Conservation (phyloP, 495 filamentous ascomycete genomes). For the Penicillium chermesinum region DNA sequence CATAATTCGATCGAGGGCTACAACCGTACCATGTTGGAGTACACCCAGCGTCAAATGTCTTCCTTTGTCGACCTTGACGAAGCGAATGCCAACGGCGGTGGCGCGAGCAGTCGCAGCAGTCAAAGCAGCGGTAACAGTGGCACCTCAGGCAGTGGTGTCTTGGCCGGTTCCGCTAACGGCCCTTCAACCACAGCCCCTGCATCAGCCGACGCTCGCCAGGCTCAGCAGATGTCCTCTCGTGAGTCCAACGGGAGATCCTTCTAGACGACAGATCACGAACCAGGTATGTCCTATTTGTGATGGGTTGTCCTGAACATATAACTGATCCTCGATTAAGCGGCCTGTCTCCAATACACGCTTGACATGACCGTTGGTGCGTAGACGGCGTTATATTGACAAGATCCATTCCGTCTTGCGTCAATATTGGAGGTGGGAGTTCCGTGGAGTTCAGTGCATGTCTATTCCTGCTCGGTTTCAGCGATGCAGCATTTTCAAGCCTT, state of each 20-base stretch:
- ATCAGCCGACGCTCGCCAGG: constrained; percentile 5
- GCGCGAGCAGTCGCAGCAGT: constrained; percentile 29
- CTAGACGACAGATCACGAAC: too few relatives aligned
- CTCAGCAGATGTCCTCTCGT: neutral
- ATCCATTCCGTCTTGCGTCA: neutral
- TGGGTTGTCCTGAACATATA: too few relatives aligned
- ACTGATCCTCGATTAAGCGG: neutral
- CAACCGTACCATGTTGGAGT: constrained; percentile 42
- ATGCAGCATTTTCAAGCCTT: constrained; percentile 13
- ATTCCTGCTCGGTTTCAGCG: constrained; percentile 16
- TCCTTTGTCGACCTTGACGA: constrained; percentile 33
- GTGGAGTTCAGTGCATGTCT: constrained; percentile 15
- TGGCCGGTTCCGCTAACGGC: constrained; percentile 18
- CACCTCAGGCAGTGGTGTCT: constrained; percentile 13
- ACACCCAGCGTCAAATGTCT: constrained; percentile 43
- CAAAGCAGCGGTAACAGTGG: constrained; percentile 31
- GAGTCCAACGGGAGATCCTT: neutral
- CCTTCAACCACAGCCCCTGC: constrained; percentile 11
- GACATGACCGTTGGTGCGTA: constrained; percentile 9
- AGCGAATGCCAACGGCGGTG: constrained; percentile 7
- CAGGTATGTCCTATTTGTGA: too few relatives aligned
- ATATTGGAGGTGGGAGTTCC: constrained; percentile 13
- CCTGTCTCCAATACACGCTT: neutral
- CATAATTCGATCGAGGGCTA: constrained; percentile 39
- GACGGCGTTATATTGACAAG: neutral